Evolutionary conservation across 495 filamentous ascomycete species (phyloP), one percentile per base, ranked within the genome.

Genomic region (Tuber aestivum): DNA sequence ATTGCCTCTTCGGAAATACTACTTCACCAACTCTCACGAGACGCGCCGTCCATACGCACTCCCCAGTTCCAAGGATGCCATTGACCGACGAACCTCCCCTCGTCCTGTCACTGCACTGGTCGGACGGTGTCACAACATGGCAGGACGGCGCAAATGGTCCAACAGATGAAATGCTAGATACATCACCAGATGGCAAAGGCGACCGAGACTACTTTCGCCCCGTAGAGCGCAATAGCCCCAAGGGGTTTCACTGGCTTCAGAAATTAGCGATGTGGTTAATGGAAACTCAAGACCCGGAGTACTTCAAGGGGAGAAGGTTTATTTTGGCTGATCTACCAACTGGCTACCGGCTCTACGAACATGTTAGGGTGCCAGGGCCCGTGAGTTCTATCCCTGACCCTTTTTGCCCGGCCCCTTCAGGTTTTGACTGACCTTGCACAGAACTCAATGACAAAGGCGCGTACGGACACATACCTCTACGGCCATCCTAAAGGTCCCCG

Each of bases 381-480:
- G 78, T 79, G 75, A 71, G 78, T 72, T 70, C 65, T 56, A 44
- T 16, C 35, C 37, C 32, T 41, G 50, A 61, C n/a, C 21, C 23
- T 23, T 21, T 18, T 41, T 7, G 23, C 75, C 61, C 37, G 70
- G 73, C 21, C 12, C 18, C 56, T 27, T 61, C 14, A 32, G 27
- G 14, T 14, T 20, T 4, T 65, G 27, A 14, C 56, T 65, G 35
- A 65, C 27, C 18, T 65, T 65, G 35, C 56, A 27, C 56, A 65
- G 56, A 65, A 65, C 14, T 65, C 56, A 27, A 35, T 27, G 23
- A 81, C 81, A 44, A 86, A 86, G 75, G 84, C 87, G 70, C 82
- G 86, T 41, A 85, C 87, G 79, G 90, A 91, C 80, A 87, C 86
- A 27, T 91, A 90, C 82, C 84, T 91, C 3, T 91, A 90, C 76